Evolutionary conservation across 768 basidiomycete species (phyloP).

Genomic region (Filobasidium wieringae): DNA sequence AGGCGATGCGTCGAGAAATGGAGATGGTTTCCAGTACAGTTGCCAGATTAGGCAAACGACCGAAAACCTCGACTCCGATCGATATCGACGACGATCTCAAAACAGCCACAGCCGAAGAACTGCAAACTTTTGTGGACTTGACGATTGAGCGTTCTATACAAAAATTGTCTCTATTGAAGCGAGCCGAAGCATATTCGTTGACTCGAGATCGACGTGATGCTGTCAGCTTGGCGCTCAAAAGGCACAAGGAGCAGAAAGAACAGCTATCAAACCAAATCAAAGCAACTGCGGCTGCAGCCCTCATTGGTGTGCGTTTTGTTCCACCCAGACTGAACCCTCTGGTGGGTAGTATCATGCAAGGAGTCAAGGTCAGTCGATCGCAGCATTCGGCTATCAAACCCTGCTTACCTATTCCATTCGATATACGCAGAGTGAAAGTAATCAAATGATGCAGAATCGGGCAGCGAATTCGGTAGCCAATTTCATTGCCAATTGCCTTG

Average conservation of each 20-base stretch:
- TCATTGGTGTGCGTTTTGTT: slow-evolving; percentile 70
- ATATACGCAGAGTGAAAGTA: slow-evolving; percentile 52
- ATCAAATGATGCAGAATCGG: slow-evolving; percentile 71
- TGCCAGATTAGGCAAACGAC: neutral
- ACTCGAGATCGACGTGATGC: neutral
- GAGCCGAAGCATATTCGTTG: neutral
- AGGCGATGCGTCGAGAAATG: slow-evolving; percentile 5
- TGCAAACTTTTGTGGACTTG: neutral
- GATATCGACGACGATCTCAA: neutral
- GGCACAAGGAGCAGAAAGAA: neutral
- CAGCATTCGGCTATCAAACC: neutral
- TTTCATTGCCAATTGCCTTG: slow-evolving; percentile 73
- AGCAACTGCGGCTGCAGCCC: slow-evolving; percentile 80
- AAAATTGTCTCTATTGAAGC: neutral
- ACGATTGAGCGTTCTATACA: neutral
- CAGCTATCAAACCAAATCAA: slow-evolving; percentile 61
- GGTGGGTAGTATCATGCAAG: slow-evolving; percentile 93
- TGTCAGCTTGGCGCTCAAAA: neutral
- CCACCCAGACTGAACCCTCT: slow-evolving; percentile 93
- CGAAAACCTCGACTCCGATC: neutral
- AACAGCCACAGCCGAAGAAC: neutral
- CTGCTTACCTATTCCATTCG: slow-evolving; percentile 30
- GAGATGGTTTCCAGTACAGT: neutral
- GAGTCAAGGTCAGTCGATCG: slow-evolving; percentile 65
- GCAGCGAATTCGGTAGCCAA: slow-evolving; percentile 75